These are phyloP conservation scores for Diaporthe citriasiana DNA, from an alignment of 2,329 filamentous ascomycete genomes.

Conservation along the genomic window DNA sequence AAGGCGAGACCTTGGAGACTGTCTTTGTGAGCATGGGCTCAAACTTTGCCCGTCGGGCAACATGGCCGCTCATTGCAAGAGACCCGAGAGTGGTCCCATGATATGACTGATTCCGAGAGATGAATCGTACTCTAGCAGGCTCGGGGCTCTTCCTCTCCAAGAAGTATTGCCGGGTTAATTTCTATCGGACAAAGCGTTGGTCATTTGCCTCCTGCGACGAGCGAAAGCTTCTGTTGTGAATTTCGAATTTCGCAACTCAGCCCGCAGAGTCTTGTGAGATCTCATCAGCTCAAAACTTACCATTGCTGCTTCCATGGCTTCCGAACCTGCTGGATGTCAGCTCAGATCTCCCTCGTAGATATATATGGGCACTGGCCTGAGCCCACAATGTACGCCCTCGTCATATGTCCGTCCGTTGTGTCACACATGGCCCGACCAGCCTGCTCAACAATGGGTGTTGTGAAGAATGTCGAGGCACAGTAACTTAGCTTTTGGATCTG, in stretches of 20 bases:
- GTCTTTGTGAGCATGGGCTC: slow-evolving; percentile 71
- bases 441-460: slow-evolving; percentile 56
- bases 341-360: slow-evolving; percentile 62
- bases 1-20: slow-evolving; percentile 74
- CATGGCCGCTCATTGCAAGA: slow-evolving; percentile 74
- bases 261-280: not conserved
- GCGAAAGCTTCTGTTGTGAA: not conserved
- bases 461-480: slow-evolving; percentile 59
- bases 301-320: slow-evolving; percentile 75
- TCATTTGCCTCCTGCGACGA: not conserved
- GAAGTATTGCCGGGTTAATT: slow-evolving; percentile 75
- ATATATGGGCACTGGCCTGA: slow-evolving; percentile 49
- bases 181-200: slow-evolving; percentile 50
- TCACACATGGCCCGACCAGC: slow-evolving; percentile 55
- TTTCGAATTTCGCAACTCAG: not conserved
- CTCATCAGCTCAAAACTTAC: not conserved
- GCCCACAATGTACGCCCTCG: slow-evolving; percentile 55
- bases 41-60: slow-evolving; percentile 71
- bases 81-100: slow-evolving; percentile 81
- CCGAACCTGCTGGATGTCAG: slow-evolving; percentile 63
- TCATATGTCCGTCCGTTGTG: slow-evolving; percentile 54
- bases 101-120: slow-evolving; percentile 77
- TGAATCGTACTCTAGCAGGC: slow-evolving; percentile 72
- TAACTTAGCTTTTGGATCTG: slow-evolving; percentile 60
- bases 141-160: slow-evolving; percentile 69